A percentile compares a stretch with the other conserved stretches of the same genome.
Evolutionary conservation across 2,329 filamentous ascomycete genomes (phyloP).

Genomic region (Cordyceps cateniannulata): DNA sequence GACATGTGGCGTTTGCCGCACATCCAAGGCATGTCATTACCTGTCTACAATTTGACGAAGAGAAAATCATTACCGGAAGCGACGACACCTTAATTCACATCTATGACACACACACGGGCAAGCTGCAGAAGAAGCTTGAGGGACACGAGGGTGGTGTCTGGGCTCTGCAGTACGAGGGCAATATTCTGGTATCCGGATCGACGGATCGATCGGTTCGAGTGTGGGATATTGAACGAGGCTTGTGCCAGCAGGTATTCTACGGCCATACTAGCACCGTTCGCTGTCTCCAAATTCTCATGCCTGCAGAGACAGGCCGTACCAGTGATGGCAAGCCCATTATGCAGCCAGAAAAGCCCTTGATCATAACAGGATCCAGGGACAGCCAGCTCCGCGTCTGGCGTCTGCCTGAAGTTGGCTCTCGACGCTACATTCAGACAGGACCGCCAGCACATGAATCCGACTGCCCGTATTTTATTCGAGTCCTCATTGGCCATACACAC

Average conservation of each 20-base stretch:
- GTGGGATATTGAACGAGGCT: slow-evolving; percentile 92
- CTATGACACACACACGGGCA: slow-evolving; percentile 93
- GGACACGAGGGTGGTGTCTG: slow-evolving; percentile 97
- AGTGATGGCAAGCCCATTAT: slow-evolving; percentile 69
- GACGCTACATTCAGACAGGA: slow-evolving; percentile 71
- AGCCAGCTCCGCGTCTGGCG: slow-evolving; percentile 93
- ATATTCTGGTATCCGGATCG: slow-evolving; percentile 89
- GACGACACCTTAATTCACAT: slow-evolving; percentile 98
- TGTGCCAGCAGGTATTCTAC: slow-evolving; percentile 92
- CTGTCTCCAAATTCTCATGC: slow-evolving; percentile 90
- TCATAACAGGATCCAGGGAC: slow-evolving; percentile 95
- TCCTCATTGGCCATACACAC: slow-evolving; percentile 78
- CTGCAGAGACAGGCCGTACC: slow-evolving; percentile 66
- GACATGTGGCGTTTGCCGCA: slow-evolving; percentile 92
- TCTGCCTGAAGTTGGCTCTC: slow-evolving; percentile 73
- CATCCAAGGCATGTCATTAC: slow-evolving; percentile 96
- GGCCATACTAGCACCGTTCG: slow-evolving; percentile 96
- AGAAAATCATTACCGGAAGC: slow-evolving; percentile 96
- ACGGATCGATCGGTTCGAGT: slow-evolving; percentile 98
- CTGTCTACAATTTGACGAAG: slow-evolving; percentile 93
- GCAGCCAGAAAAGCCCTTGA: slow-evolving; percentile 89
- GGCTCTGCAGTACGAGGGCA: slow-evolving; percentile 94
- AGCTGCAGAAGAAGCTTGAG: slow-evolving; percentile 72
- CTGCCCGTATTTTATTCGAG: slow-evolving; percentile 91
- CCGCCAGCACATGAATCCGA: slow-evolving; percentile 68